phyloP scores from a whole-genome alignment of 768 basidiomycete species.

The Psilocybe subaeruginosa region DNA sequence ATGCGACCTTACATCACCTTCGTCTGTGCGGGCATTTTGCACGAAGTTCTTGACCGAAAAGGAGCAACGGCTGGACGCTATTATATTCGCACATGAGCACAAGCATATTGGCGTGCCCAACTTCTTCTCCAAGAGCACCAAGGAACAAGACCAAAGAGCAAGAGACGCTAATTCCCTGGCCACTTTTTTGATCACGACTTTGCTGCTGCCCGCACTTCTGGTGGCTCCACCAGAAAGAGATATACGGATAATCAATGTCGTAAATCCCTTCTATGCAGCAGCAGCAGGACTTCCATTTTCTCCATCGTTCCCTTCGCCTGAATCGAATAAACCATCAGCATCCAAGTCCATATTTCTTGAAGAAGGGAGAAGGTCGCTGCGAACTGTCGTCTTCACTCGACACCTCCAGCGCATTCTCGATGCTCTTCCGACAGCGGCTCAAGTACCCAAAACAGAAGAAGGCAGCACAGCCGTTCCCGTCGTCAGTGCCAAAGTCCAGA shows the following conservation, averaged over 20 bases:
- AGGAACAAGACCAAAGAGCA: constrained; percentile 31
- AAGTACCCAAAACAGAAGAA: constrained; percentile 47
- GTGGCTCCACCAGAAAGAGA: constrained; percentile 87
- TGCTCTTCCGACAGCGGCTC: constrained; percentile 67
- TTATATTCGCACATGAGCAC: constrained; percentile 82
- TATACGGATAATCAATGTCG: constrained; percentile 84
- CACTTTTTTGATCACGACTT: constrained; percentile 78
- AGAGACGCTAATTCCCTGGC: constrained; percentile 60
- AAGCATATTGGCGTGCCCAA: constrained; percentile 54
- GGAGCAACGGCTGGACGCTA: constrained; percentile 73
- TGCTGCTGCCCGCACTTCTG: constrained; percentile 79
- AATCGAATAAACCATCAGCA: constrained; percentile 17
- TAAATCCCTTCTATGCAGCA: constrained; percentile 91
- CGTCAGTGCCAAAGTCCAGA: constrained; percentile 41
- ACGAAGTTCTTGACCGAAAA: constrained; percentile 65
- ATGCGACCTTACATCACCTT: constrained; percentile 70
- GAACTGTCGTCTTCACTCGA: constrained; percentile 63
- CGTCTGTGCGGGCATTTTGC: constrained; percentile 72
- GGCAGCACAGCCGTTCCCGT: constrained; percentile 38
- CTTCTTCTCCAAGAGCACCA: constrained; percentile 26
- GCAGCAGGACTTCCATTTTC: constrained; percentile 47
- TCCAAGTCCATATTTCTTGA: constrained; percentile 44
- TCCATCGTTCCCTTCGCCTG: constrained; percentile 26
- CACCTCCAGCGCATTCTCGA: constrained; percentile 88
- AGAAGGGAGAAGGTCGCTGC: constrained; percentile 69